Evolutionary conservation across 176 grass and related monocot genomes (phyloP).

Genomic region (Bromus sterilis): DNA sequence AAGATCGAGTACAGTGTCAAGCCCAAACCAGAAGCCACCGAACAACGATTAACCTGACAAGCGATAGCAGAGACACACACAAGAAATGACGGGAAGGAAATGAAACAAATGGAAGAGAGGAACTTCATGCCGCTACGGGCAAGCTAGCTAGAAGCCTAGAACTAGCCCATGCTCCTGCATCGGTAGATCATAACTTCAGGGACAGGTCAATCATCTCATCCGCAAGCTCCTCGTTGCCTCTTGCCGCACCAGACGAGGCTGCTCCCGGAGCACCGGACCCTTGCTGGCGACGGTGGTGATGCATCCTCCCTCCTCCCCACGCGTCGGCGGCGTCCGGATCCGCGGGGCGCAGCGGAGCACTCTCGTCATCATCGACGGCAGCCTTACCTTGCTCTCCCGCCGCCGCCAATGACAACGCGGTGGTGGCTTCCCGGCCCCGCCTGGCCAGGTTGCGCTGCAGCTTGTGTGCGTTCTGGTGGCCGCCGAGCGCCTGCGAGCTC

Average conservation of each 20-base stretch:
- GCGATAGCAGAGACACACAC: not conserved
- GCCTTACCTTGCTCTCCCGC: not conserved
- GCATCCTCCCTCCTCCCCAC: not conserved
- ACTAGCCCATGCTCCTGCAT: not conserved
- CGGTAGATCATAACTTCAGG: conserved; percentile 45
- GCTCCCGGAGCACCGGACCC: not conserved
- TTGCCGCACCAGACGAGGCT: not conserved
- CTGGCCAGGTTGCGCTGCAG: conserved; percentile 58
- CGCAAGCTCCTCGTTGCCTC: not conserved
- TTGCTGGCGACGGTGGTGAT: not conserved
- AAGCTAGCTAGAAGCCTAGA: too few species aligned
- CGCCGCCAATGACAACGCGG: not conserved
- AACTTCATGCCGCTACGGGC: not conserved
- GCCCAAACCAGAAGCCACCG: not conserved
- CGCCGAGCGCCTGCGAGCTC: conserved; percentile 63
- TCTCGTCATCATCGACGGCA: not conserved
- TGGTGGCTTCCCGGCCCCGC: conserved; percentile 28
- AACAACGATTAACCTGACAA: conserved; percentile 22
- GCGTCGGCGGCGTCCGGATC: not conserved
- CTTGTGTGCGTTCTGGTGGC: conserved; percentile 73
- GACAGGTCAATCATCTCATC: conserved; percentile 59
- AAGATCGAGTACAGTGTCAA: conserved; percentile 8
- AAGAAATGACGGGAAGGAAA: conserved; percentile 34
- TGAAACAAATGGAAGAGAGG: not conserved
- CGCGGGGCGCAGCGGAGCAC: not conserved